Conservation (phyloP, 257 asterid species). For the Lycium barbarum region DNA sequence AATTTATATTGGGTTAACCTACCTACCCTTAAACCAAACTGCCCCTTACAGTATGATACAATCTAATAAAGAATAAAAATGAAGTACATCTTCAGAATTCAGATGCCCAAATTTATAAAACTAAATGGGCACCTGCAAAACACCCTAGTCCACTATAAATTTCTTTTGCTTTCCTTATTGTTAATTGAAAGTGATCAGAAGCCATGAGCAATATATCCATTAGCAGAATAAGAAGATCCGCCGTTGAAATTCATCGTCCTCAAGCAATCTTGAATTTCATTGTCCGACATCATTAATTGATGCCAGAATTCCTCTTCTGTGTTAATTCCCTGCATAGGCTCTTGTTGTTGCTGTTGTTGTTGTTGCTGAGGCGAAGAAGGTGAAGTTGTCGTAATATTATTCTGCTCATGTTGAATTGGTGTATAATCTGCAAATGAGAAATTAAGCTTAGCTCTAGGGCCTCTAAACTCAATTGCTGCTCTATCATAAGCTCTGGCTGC, state of each 20-base stretch:
- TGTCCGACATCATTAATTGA: constrained; percentile 39
- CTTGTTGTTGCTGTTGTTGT: neutral
- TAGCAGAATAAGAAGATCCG: constrained; percentile 50
- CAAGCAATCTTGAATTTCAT: constrained; percentile 53
- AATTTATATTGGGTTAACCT: too few species aligned
- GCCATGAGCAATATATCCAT: constrained; percentile 27
- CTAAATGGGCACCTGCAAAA: neutral
- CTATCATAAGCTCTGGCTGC: constrained; percentile 84
- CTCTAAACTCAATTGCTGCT: constrained; percentile 83
- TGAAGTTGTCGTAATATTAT: neutral
- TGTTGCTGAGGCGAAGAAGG: neutral
- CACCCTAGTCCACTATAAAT: neutral
- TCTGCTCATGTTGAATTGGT: neutral
- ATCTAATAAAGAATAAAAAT: too few species aligned
- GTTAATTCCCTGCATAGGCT: neutral
- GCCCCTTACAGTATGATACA: too few species aligned
- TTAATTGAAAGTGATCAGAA: neutral
- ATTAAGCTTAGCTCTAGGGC: constrained; percentile 85
- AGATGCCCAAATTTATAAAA: too few species aligned
- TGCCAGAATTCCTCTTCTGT: constrained; percentile 30
- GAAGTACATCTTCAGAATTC: too few species aligned
- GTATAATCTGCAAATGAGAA: constrained; percentile 74
- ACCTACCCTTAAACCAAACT: too few species aligned
- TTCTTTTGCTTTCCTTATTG: neutral
- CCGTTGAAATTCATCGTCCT: constrained; percentile 60